These are phyloP conservation scores for Pseudisothecium myosuroides DNA, from an alignment of 225 moss, liverwort and hornwort genomes.

Conservation along the genomic window DNA sequence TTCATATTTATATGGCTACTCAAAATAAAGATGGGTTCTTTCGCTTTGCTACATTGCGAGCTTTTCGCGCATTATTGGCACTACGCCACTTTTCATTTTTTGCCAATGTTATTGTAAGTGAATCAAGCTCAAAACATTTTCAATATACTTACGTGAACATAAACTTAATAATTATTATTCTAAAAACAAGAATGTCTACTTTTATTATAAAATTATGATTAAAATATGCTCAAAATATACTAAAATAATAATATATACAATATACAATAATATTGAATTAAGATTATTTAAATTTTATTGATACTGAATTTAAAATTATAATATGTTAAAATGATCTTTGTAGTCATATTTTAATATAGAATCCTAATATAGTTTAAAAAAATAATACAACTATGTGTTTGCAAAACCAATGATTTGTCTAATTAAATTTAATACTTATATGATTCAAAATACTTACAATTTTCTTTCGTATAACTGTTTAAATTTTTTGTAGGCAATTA, in stretches of 20 bases:
- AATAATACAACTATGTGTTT: neutral
- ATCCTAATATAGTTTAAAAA: neutral
- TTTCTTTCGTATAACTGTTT: neutral
- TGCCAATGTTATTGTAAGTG: constrained; percentile 69
- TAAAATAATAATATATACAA: neutral
- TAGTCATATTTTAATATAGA: too few species aligned
- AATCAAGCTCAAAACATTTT: neutral
- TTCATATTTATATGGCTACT: constrained; percentile 40
- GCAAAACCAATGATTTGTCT: neutral
- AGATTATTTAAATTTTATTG: too few species aligned
- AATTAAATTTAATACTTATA: neutral
- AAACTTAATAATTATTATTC: too few species aligned
- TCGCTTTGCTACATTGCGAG: constrained; percentile 50
- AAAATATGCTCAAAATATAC: neutral
- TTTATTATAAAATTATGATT: neutral
- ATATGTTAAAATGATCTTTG: neutral
- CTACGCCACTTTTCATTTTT: constrained; percentile 48
- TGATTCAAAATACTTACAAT: neutral
- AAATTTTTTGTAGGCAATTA: constrained; percentile 26
- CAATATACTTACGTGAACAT: neutral
- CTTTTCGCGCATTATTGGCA: constrained; percentile 54
- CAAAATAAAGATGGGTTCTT: constrained; percentile 32
- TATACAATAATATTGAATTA: neutral
- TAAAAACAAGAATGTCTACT: neutral
- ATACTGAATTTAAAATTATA: too few species aligned